These are phyloP conservation scores for Cladophialophora immunda DNA, from an alignment of 2,329 filamentous ascomycete genomes.

Conservation along the genomic window DNA sequence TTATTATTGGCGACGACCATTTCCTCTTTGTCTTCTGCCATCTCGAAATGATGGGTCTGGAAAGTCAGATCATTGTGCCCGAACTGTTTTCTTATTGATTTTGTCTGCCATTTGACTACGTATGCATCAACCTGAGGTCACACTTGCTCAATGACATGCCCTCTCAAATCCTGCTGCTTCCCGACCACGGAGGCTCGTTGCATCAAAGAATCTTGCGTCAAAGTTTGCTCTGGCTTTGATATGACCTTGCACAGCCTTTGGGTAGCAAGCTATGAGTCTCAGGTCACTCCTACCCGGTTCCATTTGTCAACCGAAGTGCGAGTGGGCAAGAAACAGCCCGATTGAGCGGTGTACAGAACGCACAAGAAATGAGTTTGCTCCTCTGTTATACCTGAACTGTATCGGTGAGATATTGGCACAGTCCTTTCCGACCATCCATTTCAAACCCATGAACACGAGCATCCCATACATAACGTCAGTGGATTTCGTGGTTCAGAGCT, in stretches of 20 bases:
- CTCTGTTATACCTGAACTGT: neutral
- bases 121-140: neutral
- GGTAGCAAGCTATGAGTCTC: neutral
- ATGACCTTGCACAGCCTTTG: neutral
- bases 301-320: neutral
- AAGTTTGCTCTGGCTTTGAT: neutral
- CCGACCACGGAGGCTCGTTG: constrained; percentile 13
- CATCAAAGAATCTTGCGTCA: constrained; percentile 3
- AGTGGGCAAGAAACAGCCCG: neutral
- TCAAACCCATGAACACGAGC: neutral
- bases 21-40: neutral
- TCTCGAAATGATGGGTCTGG: neutral
- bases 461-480: neutral
- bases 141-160: neutral
- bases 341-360: neutral
- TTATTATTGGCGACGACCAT: neutral
- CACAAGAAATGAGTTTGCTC: neutral
- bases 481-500: neutral
- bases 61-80: neutral
- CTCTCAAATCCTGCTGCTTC: neutral
- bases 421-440: neutral
- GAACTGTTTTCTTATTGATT: neutral
- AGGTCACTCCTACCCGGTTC: neutral
- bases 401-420: neutral
- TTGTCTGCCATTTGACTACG: neutral